A percentile compares a stretch with the other conserved stretches of the same genome.
phyloP scores from a whole-genome alignment of 2,329 filamentous ascomycete species.

The Epichloe bromicola region DNA sequence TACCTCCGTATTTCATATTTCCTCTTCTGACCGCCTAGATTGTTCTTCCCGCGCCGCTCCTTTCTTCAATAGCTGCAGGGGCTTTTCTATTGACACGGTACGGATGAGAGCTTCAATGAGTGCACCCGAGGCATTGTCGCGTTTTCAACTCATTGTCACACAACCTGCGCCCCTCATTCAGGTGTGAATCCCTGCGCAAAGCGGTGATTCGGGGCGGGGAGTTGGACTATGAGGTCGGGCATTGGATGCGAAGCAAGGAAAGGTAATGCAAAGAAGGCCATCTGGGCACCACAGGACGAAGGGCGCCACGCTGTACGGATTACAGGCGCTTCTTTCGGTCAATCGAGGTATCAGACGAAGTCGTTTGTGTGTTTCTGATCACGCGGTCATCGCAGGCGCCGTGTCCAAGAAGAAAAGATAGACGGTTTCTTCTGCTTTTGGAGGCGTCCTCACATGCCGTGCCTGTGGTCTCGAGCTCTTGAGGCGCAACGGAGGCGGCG shows the following conservation, averaged over 20 bases:
- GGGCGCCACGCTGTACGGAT: not conserved
- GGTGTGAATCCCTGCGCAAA: not conserved
- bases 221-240: not conserved
- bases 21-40: not conserved
- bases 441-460: not conserved
- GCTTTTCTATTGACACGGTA: not conserved
- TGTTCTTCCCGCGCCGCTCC: not conserved
- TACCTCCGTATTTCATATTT: too few species aligned
- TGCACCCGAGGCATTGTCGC: not conserved
- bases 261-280: not conserved
- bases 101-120: not conserved
- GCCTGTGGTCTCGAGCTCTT: not conserved
- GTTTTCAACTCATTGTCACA: not conserved
- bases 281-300: not conserved
- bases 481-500: not conserved
- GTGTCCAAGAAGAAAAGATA: too few species aligned
- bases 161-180: not conserved
- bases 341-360: too few species aligned
- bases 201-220: not conserved
- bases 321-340: not conserved
- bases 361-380: not conserved
- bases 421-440: not conserved
- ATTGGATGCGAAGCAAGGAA: not conserved
- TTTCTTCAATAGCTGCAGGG: not conserved
- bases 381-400: not conserved